Percentiles rank a stretch among this genome's conserved stretches.
These are phyloP conservation scores for Castanospermum australe DNA, from an alignment of 306 rosid genomes.

Conservation along the genomic window DNA sequence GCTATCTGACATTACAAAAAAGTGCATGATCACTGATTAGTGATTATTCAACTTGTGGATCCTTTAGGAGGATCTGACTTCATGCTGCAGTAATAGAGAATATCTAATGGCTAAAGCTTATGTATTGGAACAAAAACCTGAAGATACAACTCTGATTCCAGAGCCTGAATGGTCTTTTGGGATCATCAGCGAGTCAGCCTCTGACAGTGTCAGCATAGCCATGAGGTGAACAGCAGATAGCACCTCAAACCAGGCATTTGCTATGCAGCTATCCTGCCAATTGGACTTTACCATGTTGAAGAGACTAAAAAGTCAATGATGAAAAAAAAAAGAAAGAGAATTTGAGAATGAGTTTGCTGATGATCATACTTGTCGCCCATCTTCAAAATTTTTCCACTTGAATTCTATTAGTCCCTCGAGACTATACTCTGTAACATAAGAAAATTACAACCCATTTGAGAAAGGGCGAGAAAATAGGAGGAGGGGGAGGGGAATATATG, in stretches of 20 bases:
- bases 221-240: conserved; percentile 70
- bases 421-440: conserved; percentile 49
- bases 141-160: conserved; percentile 66
- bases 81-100: neutral
- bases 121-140: conserved; percentile 54
- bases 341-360: neutral
- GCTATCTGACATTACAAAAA: conserved; percentile 54
- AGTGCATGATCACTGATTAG: neutral
- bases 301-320: neutral
- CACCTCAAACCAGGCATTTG: conserved; percentile 84
- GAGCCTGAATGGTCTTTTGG: conserved; percentile 73
- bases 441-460: conserved; percentile 13
- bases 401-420: conserved; percentile 69
- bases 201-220: conserved; percentile 78
- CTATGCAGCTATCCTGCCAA: conserved; percentile 60
- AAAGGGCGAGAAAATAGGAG: neutral
- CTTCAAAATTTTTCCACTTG: conserved; percentile 79
- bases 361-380: conserved; percentile 53
- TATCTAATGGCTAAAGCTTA: neutral
- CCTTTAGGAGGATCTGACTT: neutral
- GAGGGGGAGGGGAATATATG: neutral
- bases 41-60: conserved; percentile 5
- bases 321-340: neutral
- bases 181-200: conserved; percentile 79
- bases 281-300: conserved; percentile 22